These are phyloP conservation scores for Tulasnella sp. DNA, from an alignment of 768 basidiomycete species.

Conservation along the genomic window DNA sequence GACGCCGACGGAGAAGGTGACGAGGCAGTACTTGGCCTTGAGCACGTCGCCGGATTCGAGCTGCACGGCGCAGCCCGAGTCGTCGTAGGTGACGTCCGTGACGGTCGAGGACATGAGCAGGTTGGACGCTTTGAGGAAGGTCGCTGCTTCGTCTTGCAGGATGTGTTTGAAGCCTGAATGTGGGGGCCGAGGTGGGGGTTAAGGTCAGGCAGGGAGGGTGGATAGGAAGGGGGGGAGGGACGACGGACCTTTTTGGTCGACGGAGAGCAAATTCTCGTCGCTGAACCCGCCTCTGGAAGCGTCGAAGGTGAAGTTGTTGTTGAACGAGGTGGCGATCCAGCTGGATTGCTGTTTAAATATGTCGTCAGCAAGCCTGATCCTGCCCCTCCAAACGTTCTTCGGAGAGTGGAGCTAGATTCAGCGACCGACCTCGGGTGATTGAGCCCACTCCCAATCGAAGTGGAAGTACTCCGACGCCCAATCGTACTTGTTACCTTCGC, in stretches of 20 bases:
- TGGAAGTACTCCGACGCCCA: constrained; percentile 62
- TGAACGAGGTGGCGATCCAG: constrained; percentile 43
- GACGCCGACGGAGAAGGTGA: constrained; percentile 72
- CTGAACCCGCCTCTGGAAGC: constrained; percentile 62
- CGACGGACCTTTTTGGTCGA: constrained; percentile 58
- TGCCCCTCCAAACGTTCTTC: too few relatives aligned
- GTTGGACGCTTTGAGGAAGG: constrained; percentile 57
- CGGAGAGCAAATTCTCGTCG: constrained; percentile 54
- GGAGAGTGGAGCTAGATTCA: too few relatives aligned
- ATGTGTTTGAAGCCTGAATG: constrained; percentile 55
- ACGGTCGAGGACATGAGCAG: constrained; percentile 58
- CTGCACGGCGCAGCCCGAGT: constrained; percentile 53
- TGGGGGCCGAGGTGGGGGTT: too few relatives aligned
- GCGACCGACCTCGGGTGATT: constrained; percentile 66
- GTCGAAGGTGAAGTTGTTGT: constrained; percentile 65
- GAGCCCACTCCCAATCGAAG: constrained; percentile 57
- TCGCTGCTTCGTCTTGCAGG: constrained; percentile 59
- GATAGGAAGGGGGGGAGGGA: neutral
- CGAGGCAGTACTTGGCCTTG: constrained; percentile 61
- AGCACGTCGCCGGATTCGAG: constrained; percentile 52
- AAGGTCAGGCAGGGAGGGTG: too few relatives aligned
- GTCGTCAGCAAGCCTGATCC: neutral
- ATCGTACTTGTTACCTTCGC: constrained; percentile 52
- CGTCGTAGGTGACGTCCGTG: constrained; percentile 51
- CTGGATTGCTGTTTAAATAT: constrained; percentile 33